Percentiles rank a stretch among this genome's conserved stretches.
Conservation (phyloP, 305 asterid genomes). For the Euphrasia arctica region DNA sequence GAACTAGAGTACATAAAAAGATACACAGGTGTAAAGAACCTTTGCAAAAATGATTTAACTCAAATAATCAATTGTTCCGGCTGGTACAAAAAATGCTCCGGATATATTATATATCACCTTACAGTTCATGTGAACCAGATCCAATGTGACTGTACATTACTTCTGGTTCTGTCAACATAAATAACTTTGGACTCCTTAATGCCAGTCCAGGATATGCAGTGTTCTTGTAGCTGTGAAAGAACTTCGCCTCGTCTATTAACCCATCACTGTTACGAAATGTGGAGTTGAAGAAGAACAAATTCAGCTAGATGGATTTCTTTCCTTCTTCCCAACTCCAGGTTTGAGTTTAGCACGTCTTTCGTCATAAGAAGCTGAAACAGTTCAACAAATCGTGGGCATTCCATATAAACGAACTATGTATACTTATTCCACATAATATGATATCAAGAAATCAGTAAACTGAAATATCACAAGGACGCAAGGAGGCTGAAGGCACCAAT, state of each 20-base stretch:
- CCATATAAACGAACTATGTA: neutral
- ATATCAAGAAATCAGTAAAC: slow-evolving; percentile 8
- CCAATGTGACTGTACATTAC: too few species aligned
- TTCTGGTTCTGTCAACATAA: too few species aligned
- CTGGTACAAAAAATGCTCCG: too few species aligned
- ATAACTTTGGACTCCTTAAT: neutral
- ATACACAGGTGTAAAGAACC: too few species aligned
- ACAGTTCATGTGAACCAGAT: too few species aligned
- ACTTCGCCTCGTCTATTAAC: neutral
- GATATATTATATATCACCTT: too few species aligned
- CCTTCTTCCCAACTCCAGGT: slow-evolving; percentile 29
- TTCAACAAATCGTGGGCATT: slow-evolving; percentile 23
- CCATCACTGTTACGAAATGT: neutral
- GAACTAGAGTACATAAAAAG: too few species aligned
- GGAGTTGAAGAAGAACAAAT: neutral
- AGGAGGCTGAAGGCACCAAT: neutral
- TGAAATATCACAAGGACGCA: neutral
- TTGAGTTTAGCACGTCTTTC: slow-evolving; percentile 68
- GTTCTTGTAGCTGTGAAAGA: neutral
- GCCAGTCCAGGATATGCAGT: neutral
- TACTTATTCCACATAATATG: neutral
- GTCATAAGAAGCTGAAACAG: slow-evolving; percentile 80
- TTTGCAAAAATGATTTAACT: too few species aligned
- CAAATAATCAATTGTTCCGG: too few species aligned
- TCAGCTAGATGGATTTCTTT: slow-evolving; percentile 2